These are phyloP conservation scores for Paecilomyces formosus DNA, from an alignment of 2,329 filamentous ascomycete species.

Conservation along the genomic window DNA sequence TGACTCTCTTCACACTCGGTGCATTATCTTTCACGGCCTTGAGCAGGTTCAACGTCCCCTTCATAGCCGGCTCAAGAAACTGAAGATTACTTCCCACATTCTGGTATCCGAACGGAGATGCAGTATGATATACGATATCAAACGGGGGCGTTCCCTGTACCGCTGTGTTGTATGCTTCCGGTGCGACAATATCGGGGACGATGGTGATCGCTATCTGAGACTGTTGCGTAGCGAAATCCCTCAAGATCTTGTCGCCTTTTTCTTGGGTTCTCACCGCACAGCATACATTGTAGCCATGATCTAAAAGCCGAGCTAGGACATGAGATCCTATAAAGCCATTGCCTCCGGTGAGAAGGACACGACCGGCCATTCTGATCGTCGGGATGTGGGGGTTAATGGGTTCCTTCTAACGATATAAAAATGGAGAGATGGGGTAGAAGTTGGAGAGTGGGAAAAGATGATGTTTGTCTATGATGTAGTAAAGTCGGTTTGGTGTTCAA, in stretches of 20 bases:
- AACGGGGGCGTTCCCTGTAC: neutral
- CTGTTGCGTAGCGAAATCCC: neutral
- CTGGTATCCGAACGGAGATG: conserved; percentile 3
- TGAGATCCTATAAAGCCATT: neutral
- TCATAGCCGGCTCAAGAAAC: conserved; percentile 4
- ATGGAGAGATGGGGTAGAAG: neutral
- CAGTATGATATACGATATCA: conserved; percentile 3
- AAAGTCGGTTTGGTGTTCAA: neutral
- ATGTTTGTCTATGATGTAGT: neutral
- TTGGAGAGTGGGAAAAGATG: neutral
- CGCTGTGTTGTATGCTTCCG: conserved; percentile 1
- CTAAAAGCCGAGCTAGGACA: neutral
- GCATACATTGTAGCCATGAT: neutral
- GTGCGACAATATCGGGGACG: conserved; percentile 2
- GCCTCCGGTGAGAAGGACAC: neutral
- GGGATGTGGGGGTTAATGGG: neutral
- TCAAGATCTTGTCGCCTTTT: neutral
- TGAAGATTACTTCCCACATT: conserved; percentile 1
- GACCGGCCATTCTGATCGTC: neutral
- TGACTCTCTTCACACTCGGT: conserved; percentile 5
- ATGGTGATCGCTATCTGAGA: neutral
- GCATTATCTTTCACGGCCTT: conserved; percentile 6
- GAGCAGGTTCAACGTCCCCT: conserved; percentile 1
- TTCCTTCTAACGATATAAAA: neutral
- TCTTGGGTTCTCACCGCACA: neutral